These are phyloP conservation scores for Exophiala calicioides DNA, from an alignment of 2,329 filamentous ascomycete genomes.

Conservation along the genomic window DNA sequence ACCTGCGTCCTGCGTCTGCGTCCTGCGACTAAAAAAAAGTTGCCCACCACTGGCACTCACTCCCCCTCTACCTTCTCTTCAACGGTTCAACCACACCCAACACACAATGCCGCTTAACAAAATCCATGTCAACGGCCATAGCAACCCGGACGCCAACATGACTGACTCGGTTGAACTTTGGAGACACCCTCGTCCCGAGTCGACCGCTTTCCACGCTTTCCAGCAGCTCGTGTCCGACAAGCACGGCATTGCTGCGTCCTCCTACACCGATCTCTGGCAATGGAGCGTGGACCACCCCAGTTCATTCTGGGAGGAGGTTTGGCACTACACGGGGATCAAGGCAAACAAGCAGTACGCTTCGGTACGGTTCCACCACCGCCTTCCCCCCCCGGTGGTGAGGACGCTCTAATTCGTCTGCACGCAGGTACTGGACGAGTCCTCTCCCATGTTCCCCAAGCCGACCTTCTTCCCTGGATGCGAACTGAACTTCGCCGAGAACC, in stretches of 20 bases:
- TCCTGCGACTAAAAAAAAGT: too few relatives aligned
- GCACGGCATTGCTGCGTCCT: conserved; percentile 61
- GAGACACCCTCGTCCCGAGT: conserved; percentile 66
- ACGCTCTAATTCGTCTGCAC: conserved; percentile 5
- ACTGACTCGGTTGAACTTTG: conserved; percentile 58
- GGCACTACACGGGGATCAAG: conserved; percentile 77
- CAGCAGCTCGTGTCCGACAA: conserved; percentile 68
- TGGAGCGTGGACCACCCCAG: conserved; percentile 81
- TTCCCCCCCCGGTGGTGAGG: too few relatives aligned
- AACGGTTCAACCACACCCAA: neutral
- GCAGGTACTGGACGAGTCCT: conserved; percentile 67
- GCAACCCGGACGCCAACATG: too few relatives aligned
- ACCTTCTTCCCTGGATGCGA: conserved; percentile 77
- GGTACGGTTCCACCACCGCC: too few relatives aligned
- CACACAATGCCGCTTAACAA: conserved; percentile 17
- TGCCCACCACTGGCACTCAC: neutral
- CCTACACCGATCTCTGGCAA: conserved; percentile 73
- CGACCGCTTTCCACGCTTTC: conserved; percentile 72
- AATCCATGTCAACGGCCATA: conserved; percentile 16
- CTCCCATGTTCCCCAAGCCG: conserved; percentile 81
- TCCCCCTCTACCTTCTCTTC: conserved; percentile 1
- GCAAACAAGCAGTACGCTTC: conserved; percentile 60
- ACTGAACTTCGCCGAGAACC: conserved; percentile 93
- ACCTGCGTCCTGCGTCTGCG: too few relatives aligned
- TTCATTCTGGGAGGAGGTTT: conserved; percentile 81